Base-by-base conservation (phyloP, 2,329 filamentous ascomycete genomes). In the Calonectria honghensis region DNA sequence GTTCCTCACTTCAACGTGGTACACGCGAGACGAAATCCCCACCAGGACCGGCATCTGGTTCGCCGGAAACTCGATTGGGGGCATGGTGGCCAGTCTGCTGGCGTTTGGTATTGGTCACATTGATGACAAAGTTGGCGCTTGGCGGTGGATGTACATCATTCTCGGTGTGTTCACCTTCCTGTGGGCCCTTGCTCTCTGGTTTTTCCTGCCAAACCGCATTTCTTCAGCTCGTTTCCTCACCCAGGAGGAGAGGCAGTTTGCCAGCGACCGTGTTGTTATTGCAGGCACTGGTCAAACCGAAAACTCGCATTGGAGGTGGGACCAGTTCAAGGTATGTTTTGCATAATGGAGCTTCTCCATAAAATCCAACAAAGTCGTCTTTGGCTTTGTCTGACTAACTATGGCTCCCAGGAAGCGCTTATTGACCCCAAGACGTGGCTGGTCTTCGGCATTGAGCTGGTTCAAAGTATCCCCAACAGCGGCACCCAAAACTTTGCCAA, bases 381-480 rank as follows among this genome's bases (percentile, higher is more conserved):
- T 16, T 13, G 13, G 37, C 14, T 1, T 0, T 6, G 18, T 6
- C 18, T 27, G n/a, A 14, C 51, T 57, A 31, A 48, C 16, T 2
- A 48, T 9, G 10, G 18, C 3, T 35, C 5, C 27, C 72, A 82
- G 11, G 91, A 93, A 80, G 91, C 89, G 59, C 80, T 92, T 0
- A 70, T 85, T 10, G 91, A 92, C 77, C 90, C 90, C 4, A 92
- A 93, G 80, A 90, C 90, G 0, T 93, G 90, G 90, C 83, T 92
- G 63, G 86, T 93, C 54, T 87, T 91, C 72, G 84, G 83, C 2
- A 87, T 93, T 31, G 86, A 88, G 29, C 74, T 92, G 4, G 81
- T 89, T 4, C 89, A 91, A 81, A 68, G 65, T 13, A 92, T 93
- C 31, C 90, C 91, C 52, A 93, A 93, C 75, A 91, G 91, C 48